Evolutionary conservation across 768 basidiomycete genomes (phyloP), one percentile per base, ranked within the genome.

Genomic region (Serendipita sp.): DNA sequence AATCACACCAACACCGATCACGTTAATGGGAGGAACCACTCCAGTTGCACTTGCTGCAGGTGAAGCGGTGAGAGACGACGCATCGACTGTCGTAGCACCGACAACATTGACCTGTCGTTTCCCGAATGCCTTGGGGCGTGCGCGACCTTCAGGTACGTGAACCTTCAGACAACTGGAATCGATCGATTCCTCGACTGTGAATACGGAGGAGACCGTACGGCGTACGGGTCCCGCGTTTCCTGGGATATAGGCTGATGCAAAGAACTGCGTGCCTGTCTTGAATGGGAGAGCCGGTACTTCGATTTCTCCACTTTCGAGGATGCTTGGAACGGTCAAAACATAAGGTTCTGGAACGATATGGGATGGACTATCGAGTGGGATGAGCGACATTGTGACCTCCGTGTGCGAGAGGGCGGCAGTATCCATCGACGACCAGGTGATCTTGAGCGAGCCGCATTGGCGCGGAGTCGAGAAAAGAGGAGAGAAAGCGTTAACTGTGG

Each of bases 101-200:
- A 60, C 34, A 18, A 60, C 56, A 30, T 32, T 60, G 28, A 60
- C n/a, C 18, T 60, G 56, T n/a, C 56, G 56, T n/a, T 60, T 60
- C n/a, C 56, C 56, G 35, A 60, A 60, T 30, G 28, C 16, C 30
- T 60, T 60, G 36, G 56, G 30, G 23, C 56, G 23, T 10, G 16
- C 8, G 56, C 16, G 28, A 10, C n/a, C 34, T 10, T 23, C 28
- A 8, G 36, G 28, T 8, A 38, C 30, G 10, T 28, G 16, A 8
- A 35, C 16, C 16, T 32, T n/a, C 16, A 60, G 56, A 30, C 56
- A 60, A n/a, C 36, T 38, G 10, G 56, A 11, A n/a, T 60, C 36
- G 28, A 10, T 38, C 8, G 56, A 60, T 11, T 16, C 28, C 56
- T 60, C 56, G 56, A 60, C 56, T 10, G 56, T 60, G 35, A 60